These are phyloP conservation scores for Lachnellula willkommii DNA, from an alignment of 2,329 filamentous ascomycete genomes.

Conservation along the genomic window DNA sequence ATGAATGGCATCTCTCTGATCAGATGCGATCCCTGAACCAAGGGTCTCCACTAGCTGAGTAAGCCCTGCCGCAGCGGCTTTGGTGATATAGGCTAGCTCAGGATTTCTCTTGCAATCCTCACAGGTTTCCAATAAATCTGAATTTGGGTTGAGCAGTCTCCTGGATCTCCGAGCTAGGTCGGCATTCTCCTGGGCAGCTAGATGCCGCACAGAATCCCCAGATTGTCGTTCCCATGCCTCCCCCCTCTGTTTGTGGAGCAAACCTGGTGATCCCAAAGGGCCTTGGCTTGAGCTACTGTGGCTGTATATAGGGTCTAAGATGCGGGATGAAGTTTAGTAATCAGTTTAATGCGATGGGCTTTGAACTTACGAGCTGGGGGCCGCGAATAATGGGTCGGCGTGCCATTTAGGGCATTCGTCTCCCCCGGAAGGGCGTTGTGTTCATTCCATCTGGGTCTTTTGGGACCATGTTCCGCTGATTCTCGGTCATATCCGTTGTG, in stretches of 20 bases:
- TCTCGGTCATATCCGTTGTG: constrained; percentile 15
- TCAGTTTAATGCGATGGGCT: background rate
- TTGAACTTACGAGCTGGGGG: constrained; percentile 15
- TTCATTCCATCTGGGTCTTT: constrained; percentile 21
- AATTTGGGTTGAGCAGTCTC: constrained; percentile 16
- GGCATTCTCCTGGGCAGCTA: constrained; percentile 11
- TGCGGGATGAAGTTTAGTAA: constrained; percentile 11
- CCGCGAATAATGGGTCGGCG: constrained; percentile 9
- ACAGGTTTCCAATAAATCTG: constrained; percentile 13
- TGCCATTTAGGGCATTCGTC: constrained; percentile 14
- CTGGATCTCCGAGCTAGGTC: constrained; percentile 24
- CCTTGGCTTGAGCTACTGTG: constrained; percentile 9
- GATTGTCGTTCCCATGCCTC: constrained; percentile 10
- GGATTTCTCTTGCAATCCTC: constrained; percentile 22
- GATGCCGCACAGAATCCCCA: constrained; percentile 6
- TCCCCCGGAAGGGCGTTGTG: constrained; percentile 15
- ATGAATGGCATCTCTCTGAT: constrained; percentile 20
- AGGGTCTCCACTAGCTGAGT: constrained; percentile 28
- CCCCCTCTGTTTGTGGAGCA: background rate
- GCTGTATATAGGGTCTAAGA: constrained; percentile 16
- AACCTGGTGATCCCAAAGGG: constrained; percentile 1
- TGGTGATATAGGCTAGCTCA: constrained; percentile 20
- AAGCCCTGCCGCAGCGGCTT: constrained; percentile 25
- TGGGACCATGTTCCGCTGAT: constrained; percentile 12
- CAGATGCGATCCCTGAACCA: constrained; percentile 23